Evolutionary conservation across 2,329 filamentous ascomycete genomes (phyloP), one percentile per base, ranked within the genome.

Genomic region (Fusarium longipes): DNA sequence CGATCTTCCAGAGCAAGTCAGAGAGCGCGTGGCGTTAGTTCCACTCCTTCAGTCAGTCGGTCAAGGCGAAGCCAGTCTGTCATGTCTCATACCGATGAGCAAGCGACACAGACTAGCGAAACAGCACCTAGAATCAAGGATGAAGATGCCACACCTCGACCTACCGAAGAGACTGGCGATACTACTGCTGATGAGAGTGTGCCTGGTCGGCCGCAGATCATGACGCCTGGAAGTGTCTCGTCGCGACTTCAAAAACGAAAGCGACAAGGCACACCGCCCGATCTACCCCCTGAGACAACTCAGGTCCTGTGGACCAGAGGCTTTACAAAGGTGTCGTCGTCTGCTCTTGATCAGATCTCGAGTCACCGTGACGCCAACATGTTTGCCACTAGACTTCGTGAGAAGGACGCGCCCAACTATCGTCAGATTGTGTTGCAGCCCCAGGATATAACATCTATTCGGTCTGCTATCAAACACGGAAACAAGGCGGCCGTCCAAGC

Each of bases 311-410:
- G 91, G 82, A 93, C 91, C 15, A 88, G 91, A 45, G 90, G 90
- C 45, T 90, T 95, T 73, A 87, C 90, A 33, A 89, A 90, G 68
- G 91, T 93, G 15, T 90, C 89, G 30, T 86, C 86, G 6, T 89
- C 90, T 6, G 89, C 92, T 14, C 83, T 94, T 66, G 91, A 93
- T 74, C 89, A 93, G 71, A 91, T 94, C 60, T 87, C 88, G 24
- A 91, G 89, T 52, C 91, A 94, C 75, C 90, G 91, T 32, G 87
- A 91, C 70, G 92, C 91, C 43, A 93, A 92, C 68, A 92, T 93
- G 78, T 95, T 95, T 74, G 89, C 90, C 27, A 89, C 89, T 54
- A 89, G 90, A 3, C 85, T 95, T 47, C 90, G 91, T 12, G 90
- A 93, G 67, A 86, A 86, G 35, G 89, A 93, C 71, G 92, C 91